Conservation (phyloP, 2,329 filamentous ascomycete genomes). For the Didymella segeticola region DNA sequence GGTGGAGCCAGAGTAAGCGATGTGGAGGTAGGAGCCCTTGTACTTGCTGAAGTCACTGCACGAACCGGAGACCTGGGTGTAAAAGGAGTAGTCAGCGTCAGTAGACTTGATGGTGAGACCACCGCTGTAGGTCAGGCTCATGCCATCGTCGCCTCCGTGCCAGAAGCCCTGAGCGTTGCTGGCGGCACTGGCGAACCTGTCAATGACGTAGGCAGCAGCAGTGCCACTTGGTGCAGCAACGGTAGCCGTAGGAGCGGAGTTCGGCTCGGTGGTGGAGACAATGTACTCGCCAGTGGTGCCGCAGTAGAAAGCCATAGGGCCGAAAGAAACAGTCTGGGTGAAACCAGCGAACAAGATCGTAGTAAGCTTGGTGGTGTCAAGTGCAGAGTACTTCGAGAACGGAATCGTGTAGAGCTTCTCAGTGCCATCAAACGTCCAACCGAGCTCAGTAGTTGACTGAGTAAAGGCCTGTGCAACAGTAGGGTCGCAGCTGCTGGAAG, state of each 20-base stretch:
- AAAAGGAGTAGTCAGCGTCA: constrained; percentile 67
- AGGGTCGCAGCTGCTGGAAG: constrained; percentile 55
- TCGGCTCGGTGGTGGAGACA: constrained; percentile 50
- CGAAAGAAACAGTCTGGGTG: constrained; percentile 58
- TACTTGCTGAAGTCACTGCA: constrained; percentile 65
- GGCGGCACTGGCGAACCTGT: constrained; percentile 62
- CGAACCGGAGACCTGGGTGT: constrained; percentile 62
- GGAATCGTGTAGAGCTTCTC: constrained; percentile 67
- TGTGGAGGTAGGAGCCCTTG: constrained; percentile 67
- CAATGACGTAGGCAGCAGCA: constrained; percentile 62
- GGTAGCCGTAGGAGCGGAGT: constrained; percentile 55
- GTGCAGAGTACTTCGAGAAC: constrained; percentile 58
- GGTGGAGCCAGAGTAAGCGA: constrained; percentile 67
- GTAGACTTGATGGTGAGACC: constrained; percentile 64
- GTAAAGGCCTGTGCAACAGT: constrained; percentile 44
- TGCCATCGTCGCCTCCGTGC: constrained; percentile 70
- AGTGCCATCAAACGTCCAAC: constrained; percentile 67
- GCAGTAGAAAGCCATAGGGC: constrained; percentile 66
- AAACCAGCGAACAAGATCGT: constrained; percentile 60
- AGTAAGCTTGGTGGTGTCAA: constrained; percentile 61
- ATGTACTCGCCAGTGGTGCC: constrained; percentile 60
- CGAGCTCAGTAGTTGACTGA: constrained; percentile 57
- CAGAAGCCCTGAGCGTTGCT: constrained; percentile 68
- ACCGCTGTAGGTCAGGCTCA: constrained; percentile 59
- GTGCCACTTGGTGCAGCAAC: constrained; percentile 59